These are phyloP conservation scores for Diospyros kaki DNA, from an alignment of 148 eudicot genomes.

Conservation along the genomic window DNA sequence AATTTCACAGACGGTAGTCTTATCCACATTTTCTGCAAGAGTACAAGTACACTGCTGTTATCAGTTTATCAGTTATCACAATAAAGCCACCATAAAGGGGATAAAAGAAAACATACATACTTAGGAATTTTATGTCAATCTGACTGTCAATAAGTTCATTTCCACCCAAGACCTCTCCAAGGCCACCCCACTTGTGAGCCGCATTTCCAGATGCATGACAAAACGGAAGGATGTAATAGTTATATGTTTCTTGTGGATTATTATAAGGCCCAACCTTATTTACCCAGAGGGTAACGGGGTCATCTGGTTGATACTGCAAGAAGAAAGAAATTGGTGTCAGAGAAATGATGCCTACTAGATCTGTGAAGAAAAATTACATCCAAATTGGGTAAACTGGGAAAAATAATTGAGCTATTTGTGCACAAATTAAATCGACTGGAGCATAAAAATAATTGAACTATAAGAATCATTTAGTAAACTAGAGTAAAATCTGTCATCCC, in stretches of 20 bases:
- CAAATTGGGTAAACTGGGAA: neutral
- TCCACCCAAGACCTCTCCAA: slow-evolving; percentile 96
- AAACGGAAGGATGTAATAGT: slow-evolving; percentile 89
- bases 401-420: neutral
- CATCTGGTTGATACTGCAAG: slow-evolving; percentile 64
- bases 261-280: slow-evolving; percentile 96
- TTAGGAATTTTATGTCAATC: slow-evolving; percentile 69
- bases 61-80: slow-evolving; percentile 5
- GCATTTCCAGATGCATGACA: slow-evolving; percentile 63
- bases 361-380: slow-evolving; percentile 1
- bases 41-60: neutral
- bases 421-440: neutral
- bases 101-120: slow-evolving; percentile 33
- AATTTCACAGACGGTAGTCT: slow-evolving; percentile 61
- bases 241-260: slow-evolving; percentile 98
- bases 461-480: too few relatives aligned
- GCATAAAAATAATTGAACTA: neutral
- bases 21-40: slow-evolving; percentile 65
- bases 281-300: slow-evolving; percentile 89
- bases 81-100: slow-evolving; percentile 4
- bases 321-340: slow-evolving; percentile 13
- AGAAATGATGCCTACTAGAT: neutral
- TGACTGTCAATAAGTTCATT: slow-evolving; percentile 97
- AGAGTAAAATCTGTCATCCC: too few relatives aligned
- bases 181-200: slow-evolving; percentile 96